A percentile compares a stretch with the other conserved stretches of the same genome.
These are phyloP conservation scores for Funneliformis geosporum DNA, from an alignment of 192 early-diverging fungal species.

Conservation along the genomic window DNA sequence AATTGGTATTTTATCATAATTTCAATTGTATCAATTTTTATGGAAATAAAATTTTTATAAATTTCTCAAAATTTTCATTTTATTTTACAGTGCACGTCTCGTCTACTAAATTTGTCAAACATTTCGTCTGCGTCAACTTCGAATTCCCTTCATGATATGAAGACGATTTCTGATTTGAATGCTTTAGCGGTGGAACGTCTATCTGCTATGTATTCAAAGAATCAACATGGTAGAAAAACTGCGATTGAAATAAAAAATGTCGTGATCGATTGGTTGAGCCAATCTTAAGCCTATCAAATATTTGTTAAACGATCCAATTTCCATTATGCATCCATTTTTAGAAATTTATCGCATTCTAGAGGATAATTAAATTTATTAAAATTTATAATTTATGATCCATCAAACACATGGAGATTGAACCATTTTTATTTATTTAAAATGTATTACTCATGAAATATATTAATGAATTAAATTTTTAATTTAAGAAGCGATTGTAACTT, in stretches of 20 bases:
- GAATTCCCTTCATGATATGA: neutral
- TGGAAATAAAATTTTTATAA: neutral
- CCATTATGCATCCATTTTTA: too few species aligned
- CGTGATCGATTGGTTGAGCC: neutral
- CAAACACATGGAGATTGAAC: too few species aligned
- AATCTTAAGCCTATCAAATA: neutral
- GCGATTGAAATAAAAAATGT: neutral
- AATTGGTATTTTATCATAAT: conserved; percentile 51
- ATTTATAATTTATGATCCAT: too few species aligned
- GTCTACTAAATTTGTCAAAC: conserved; percentile 12
- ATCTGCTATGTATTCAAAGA: neutral
- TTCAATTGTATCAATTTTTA: neutral
- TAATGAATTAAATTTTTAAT: neutral
- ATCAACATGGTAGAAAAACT: neutral
- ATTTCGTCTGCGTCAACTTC: neutral
- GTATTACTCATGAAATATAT: neutral
- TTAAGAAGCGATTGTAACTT: conserved; percentile 85
- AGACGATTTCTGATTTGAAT: conserved; percentile 24
- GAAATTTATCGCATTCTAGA: too few species aligned
- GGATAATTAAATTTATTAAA: too few species aligned
- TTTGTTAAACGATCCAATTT: too few species aligned
- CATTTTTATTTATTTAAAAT: too few species aligned
- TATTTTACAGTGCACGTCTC: conserved; percentile 19
- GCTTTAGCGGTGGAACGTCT: conserved; percentile 18
- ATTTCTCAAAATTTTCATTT: neutral